These are phyloP conservation scores for Candida maesae DNA, from an alignment of 805 yeast genomes.

Conservation along the genomic window DNA sequence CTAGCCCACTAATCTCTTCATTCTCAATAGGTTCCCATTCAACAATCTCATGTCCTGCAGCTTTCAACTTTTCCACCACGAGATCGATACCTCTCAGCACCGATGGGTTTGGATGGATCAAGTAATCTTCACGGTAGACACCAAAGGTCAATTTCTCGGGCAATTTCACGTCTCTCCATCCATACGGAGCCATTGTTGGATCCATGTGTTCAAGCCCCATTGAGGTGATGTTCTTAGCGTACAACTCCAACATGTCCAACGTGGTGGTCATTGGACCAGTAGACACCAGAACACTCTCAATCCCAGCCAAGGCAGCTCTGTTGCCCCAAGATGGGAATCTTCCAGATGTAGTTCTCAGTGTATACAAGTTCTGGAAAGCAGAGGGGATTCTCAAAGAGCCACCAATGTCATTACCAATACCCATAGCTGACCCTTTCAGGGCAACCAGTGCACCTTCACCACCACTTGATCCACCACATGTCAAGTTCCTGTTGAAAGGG, in stretches of 20 bases:
- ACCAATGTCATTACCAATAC: slow-evolving; percentile 56
- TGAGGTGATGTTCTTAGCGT: slow-evolving; percentile 28
- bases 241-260: slow-evolving; percentile 35
- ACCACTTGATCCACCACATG: slow-evolving; percentile 53
- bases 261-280: slow-evolving; percentile 45
- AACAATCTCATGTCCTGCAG: slow-evolving; percentile 48
- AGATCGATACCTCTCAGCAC: slow-evolving; percentile 41
- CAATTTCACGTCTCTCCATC: slow-evolving; percentile 37
- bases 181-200: slow-evolving; percentile 36
- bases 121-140: slow-evolving; percentile 38
- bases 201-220: slow-evolving; percentile 38
- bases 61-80: slow-evolving; percentile 29
- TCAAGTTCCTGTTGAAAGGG: slow-evolving; percentile 39
- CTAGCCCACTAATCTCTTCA: slow-evolving; percentile 31
- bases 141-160: slow-evolving; percentile 41
- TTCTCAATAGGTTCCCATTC: slow-evolving; percentile 44
- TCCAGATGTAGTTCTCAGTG: slow-evolving; percentile 42
- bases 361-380: slow-evolving; percentile 37
- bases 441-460: slow-evolving; percentile 50
- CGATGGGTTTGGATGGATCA: slow-evolving; percentile 47
- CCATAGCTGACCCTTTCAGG: slow-evolving; percentile 42
- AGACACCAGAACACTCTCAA: slow-evolving; percentile 37
- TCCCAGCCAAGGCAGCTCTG: slow-evolving; percentile 22
- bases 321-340: slow-evolving; percentile 34
- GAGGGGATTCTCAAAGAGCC: slow-evolving; percentile 50